Evolutionary conservation across 164 flowering plant species (phyloP).

Genomic region (Paratinospora sagittata): DNA sequence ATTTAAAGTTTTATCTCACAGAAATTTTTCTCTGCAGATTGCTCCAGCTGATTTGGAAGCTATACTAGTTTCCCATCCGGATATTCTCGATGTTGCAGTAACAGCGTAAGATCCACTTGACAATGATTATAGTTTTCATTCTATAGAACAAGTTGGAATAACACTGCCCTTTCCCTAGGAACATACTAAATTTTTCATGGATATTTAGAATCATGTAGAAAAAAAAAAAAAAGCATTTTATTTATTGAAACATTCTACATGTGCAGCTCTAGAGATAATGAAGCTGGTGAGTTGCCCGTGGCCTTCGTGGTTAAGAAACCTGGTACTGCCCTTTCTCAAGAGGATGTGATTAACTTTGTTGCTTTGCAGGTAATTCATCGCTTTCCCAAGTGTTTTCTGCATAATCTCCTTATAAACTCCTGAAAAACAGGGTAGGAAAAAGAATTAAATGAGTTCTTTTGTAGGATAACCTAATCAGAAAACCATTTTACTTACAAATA

Average conservation of each 20-base stretch:
- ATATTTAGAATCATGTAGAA: not conserved
- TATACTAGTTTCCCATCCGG: conserved; percentile 59
- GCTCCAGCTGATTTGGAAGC: conserved; percentile 84
- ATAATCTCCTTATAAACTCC: too few species aligned
- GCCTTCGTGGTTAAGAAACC: conserved; percentile 53
- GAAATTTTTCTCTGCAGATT: conserved; percentile 40
- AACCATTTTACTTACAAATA: too few species aligned
- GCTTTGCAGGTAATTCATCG: conserved; percentile 38
- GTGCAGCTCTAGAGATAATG: conserved; percentile 45
- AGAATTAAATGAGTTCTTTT: too few species aligned
- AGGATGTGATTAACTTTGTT: conserved; percentile 42
- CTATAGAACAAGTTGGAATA: not conserved
- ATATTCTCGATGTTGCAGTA: conserved; percentile 67
- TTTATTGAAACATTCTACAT: too few species aligned
- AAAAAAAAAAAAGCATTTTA: not conserved
- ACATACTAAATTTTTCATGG: not conserved
- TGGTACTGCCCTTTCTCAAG: conserved; percentile 37
- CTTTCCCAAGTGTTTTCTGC: too few species aligned
- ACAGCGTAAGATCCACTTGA: conserved; percentile 37
- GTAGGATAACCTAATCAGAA: too few species aligned
- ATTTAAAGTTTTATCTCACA: not conserved
- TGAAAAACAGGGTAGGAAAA: too few species aligned
- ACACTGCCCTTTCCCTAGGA: not conserved
- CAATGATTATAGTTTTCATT: not conserved
- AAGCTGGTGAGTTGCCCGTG: conserved; percentile 64